Evolutionary conservation across 2,329 filamentous ascomycete species (phyloP), one percentile per base, ranked within the genome.

Genomic region (Zymoseptoria pseudotritici): DNA sequence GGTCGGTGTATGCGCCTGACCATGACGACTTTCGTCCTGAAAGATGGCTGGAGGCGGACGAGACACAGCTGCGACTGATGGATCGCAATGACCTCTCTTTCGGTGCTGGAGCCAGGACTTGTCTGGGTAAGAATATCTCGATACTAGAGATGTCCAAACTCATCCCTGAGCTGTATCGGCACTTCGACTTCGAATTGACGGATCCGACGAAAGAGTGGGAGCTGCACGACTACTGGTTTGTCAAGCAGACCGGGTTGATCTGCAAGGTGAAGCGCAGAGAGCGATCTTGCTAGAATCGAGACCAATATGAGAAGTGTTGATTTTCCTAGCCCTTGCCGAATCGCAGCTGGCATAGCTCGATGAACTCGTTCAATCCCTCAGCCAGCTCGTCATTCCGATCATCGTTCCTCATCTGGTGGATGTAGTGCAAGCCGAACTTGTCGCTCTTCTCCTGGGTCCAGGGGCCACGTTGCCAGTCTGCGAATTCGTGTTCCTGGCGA

Each of bases 331-430:
- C 36, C 36, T 46, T 54, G 1, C 67, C 70, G 61, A 79, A 72
- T 36, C 74, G 75, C 63, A 80, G 67, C 53, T 71, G 73, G 57
- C 80, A 72, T 57, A 80, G 59, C 58, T 76, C 72, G 19, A 74
- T 72, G 65, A 79, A 79, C 53, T 78, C 75, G 4, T 63, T 66
- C 67, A 80, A 70, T 1, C 72, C 76, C 36, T 76, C 74, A 26
- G 73, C 69, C 58, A 72, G 69, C 52, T 70, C 68, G 17, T 70
- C 68, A 1, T 69, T 71, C 5, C 67, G 66, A 19, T 63, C 65
- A 19, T 68, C 71, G 6, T 70, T 59, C 51, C 70, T 66, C 67
- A 72, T 67, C 51, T 63, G 68, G 51, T 63, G 66, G 8, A 74
- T 60, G 36, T 69, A 55, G 20, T 65, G 62, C 52, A 69, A 56